Base-by-base conservation (phyloP, 495 filamentous ascomycete genomes). In the Podospora comata region DNA sequence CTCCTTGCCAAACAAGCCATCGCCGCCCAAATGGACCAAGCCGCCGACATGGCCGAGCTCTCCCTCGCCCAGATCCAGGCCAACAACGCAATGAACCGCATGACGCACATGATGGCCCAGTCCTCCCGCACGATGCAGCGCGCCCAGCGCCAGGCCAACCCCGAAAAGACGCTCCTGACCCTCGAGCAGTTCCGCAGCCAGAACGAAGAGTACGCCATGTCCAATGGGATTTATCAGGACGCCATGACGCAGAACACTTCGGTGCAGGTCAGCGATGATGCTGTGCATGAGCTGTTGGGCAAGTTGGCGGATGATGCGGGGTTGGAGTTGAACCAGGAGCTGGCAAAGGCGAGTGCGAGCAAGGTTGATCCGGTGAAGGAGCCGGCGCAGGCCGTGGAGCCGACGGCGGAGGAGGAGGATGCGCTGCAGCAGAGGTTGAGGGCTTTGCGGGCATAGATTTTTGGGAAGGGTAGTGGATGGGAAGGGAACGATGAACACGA, bases 261-360 rank as follows among this genome's bases (percentile, higher is more conserved):
- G 15, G 86, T 90, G 28, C 89, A 87, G 65, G 91, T 91, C 55
- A 90, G 91, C 67, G 91, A 94, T 73, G 92, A 93, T 64, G 91
- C 91, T 72, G 92, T 94, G 13, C 91, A 94, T 78, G 85, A 90
- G 68, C 76, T 94, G 71, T 89, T 94, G 76, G 85, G 83, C 65
- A 90, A 93, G 82, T 87, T 92, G 7, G 91, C 91, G 64, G 91
- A 94, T 78, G 91, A 94, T 77, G 91, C 90, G 18, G 91, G 91
- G 30, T 81, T 94, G 62, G 89, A 93, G 79, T 79, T 94, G 65
- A 80, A 86, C 65, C 80, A 87, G 67, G 91, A 92, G 78, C 85
- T 94, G 78, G 87, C 87, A 71, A 83, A 78, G 28, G 87, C 85
- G 3, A 82, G 79, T 48, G 82, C 85, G n/a, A 85, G 82, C 69